Evolutionary conservation across 1,139 yeast genomes (phyloP).

Genomic region (Nadsonia commutata): DNA sequence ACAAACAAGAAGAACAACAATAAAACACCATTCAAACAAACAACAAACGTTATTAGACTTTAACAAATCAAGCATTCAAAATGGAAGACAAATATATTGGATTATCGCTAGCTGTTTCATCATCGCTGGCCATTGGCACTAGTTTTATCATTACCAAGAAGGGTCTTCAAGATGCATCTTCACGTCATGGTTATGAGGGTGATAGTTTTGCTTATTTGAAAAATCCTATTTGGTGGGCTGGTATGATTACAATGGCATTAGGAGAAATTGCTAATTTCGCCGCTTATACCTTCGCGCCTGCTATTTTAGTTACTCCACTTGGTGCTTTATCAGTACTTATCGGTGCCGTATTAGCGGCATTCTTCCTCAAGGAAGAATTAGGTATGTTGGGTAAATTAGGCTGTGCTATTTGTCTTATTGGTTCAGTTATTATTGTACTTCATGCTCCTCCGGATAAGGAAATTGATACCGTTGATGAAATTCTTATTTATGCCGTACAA

Average conservation of each 20-base stretch:
- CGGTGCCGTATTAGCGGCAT: constrained; percentile 75
- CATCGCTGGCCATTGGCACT: constrained; percentile 81
- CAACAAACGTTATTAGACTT: no score
- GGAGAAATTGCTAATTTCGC: constrained; percentile 92
- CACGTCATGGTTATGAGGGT: constrained; percentile 42
- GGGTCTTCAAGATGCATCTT: constrained; percentile 64
- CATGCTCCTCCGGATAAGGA: constrained; percentile 94
- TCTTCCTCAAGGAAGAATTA: constrained; percentile 71
- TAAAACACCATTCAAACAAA: no score
- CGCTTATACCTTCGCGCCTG: constrained; percentile 92
- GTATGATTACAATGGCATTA: constrained; percentile 78
- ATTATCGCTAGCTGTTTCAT: constrained; percentile 72
- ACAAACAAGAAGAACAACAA: no score
- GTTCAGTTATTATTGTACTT: constrained; percentile 76
- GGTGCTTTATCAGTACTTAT: constrained; percentile 86
- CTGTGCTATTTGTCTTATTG: constrained; percentile 79
- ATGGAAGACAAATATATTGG: constrained; percentile 79
- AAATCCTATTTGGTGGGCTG: constrained; percentile 94
- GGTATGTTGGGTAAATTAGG: constrained; percentile 90
- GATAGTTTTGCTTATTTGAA: constrained; percentile 54
- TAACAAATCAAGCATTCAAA: constrained; percentile 10
- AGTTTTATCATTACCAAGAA: constrained; percentile 82
- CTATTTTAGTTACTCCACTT: constrained; percentile 78
- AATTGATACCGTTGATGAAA: constrained; percentile 77
- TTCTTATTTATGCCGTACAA: constrained; percentile 60